Evolutionary conservation across 768 basidiomycete species (phyloP), one percentile per base, ranked within the genome.

Genomic region (Pholiota conissans): DNA sequence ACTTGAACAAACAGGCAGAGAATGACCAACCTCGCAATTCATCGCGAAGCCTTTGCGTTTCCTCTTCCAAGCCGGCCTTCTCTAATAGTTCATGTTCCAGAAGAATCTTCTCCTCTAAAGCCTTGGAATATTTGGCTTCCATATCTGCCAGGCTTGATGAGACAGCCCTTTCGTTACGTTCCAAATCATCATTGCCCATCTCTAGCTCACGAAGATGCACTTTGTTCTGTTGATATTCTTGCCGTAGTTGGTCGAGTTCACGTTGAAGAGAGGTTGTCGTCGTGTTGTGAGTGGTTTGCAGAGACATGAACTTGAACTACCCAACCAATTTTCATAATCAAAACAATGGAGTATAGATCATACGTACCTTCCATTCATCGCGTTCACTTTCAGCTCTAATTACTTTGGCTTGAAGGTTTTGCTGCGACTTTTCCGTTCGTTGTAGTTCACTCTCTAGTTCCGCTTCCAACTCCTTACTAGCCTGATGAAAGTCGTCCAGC

Each of bases 151-250:
- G 73, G 64, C 84, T 90, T 49, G 89, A 92, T 8, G 89, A 84
- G 39, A 91, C 89, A 50, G 90, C 91, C 27, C 97, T 85, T 69
- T 98, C 96, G 71, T 90, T 95, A 61, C 95, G 82, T 70, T 98
- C 97, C 57, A 99, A 79, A 74, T 98, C 95, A 67, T 99, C 97
- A 67, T 97, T 98, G 47, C 96, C 96, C 85, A 98, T 90, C 74
- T 98, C 96, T 28, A 97, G 78, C 71, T 98, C 93, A 20, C 91
- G 84, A 16, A 94, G 74, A 67, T 90, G 86, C 20, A 89, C 76
- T 72, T 90, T 90, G 59, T 83, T 72, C 49, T 78, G 77, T 67
- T 89, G 89, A 61, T 87, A 81, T 58, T 89, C 86, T 67, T 90
- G 85, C 56, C 93, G 83, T 34, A 91, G 79, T 55, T 83, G 84